Evolutionary conservation across 257 asterid species (phyloP).

Genomic region (Solanum virginianum): DNA sequence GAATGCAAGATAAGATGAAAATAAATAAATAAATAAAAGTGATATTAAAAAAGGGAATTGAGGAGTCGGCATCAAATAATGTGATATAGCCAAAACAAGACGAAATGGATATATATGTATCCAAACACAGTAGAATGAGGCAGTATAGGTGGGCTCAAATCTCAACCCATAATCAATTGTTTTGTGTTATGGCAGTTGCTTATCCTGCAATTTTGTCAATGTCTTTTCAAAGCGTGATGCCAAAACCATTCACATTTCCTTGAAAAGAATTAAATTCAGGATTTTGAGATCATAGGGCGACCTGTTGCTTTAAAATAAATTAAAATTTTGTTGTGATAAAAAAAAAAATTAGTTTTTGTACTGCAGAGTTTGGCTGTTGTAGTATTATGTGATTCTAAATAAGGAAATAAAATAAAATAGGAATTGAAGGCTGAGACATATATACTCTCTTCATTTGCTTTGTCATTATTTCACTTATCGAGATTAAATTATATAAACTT

Average conservation of each 20-base stretch:
- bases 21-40: neutral
- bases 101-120: neutral
- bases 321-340: too few species aligned
- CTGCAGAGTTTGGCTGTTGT: too few species aligned
- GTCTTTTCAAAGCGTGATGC: constrained; percentile 10
- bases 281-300: too few species aligned
- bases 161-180: neutral
- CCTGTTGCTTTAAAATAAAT: too few species aligned
- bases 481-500: too few species aligned
- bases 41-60: neutral
- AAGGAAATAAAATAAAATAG: too few species aligned
- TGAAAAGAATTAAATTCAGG: neutral
- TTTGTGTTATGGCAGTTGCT: neutral
- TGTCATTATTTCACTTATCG: too few species aligned
- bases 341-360: too few species aligned
- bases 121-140: neutral
- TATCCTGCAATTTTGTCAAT: neutral
- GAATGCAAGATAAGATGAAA: neutral
- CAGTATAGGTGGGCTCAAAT: neutral
- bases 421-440: too few species aligned
- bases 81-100: neutral
- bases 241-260: neutral
- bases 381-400: too few species aligned
- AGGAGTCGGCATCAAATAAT: neutral
- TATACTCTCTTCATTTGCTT: too few species aligned